Percentiles rank a stretch among this genome's conserved stretches.
Conservation (phyloP, 2,329 filamentous ascomycete genomes). For the Xylariaceae sp. region DNA sequence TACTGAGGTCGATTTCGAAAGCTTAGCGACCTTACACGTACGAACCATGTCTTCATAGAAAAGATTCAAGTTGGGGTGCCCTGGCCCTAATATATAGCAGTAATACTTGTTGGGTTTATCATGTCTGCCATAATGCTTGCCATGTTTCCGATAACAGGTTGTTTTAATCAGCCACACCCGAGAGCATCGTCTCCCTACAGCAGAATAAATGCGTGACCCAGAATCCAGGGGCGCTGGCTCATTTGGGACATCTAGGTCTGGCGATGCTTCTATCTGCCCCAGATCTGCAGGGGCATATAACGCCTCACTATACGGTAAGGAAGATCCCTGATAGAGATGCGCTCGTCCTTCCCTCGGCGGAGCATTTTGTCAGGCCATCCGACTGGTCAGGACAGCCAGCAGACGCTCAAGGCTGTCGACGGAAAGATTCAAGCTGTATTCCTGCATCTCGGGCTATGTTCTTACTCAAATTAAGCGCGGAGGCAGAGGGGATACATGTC, state of each 20-base stretch:
- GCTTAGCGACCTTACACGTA: conserved; percentile 22
- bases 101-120: conserved; percentile 7
- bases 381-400: conserved; percentile 29
- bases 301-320: conserved; percentile 21
- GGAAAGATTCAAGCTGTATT: too few relatives aligned
- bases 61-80: conserved; percentile 7
- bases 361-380: conserved; percentile 21
- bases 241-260: conserved; percentile 24
- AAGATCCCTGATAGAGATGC: conserved; percentile 16
- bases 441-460: conserved; percentile 17
- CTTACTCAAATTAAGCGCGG: conserved; percentile 21
- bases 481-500: conserved; percentile 17
- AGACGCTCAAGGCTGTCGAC: conserved; percentile 24
- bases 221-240: conserved; percentile 14
- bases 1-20: conserved; percentile 25
- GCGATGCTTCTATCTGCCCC: conserved; percentile 19
- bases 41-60: conserved; percentile 8
- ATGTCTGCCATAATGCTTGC: conserved; percentile 18
- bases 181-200: neutral
- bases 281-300: conserved; percentile 22
- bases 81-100: conserved; percentile 25
- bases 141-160: conserved; percentile 25
- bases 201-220: too few relatives aligned
- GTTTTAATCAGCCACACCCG: conserved; percentile 21
- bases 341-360: conserved; percentile 23